These are phyloP conservation scores for Pyrus communis DNA, from an alignment of 306 rosid genomes.

Conservation along the genomic window DNA sequence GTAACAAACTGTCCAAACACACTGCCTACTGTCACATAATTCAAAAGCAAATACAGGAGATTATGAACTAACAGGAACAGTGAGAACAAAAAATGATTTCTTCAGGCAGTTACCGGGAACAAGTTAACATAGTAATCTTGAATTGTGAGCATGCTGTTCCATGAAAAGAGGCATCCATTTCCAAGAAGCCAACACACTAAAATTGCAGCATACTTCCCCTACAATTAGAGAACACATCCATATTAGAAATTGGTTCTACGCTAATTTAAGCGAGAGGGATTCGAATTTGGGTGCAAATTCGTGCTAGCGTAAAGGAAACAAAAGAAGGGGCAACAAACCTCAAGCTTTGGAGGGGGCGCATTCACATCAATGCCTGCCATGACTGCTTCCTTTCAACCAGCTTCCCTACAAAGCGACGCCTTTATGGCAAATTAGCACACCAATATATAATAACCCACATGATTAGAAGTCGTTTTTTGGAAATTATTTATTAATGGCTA, in stretches of 20 bases:
- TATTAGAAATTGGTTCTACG: background rate
- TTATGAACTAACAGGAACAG: background rate
- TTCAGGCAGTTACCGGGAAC: slow-evolving; percentile 58
- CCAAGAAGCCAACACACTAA: slow-evolving; percentile 84
- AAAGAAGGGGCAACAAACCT: slow-evolving; percentile 36
- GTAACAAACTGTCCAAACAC: background rate
- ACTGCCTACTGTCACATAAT: background rate
- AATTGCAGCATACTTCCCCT: slow-evolving; percentile 64
- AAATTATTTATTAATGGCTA: background rate
- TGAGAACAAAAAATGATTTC: background rate
- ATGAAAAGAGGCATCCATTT: slow-evolving; percentile 72
- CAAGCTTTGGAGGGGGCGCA: slow-evolving; percentile 31
- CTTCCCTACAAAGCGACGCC: background rate
- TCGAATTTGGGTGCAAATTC: background rate
- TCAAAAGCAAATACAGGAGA: background rate
- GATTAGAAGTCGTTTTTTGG: background rate
- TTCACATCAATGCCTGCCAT: slow-evolving; percentile 24
- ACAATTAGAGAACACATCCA: background rate
- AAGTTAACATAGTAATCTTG: slow-evolving; percentile 62
- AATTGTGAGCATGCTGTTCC: slow-evolving; percentile 94
- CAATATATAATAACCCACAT: background rate
- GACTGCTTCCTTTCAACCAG: slow-evolving; percentile 21
- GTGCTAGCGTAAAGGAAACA: background rate
- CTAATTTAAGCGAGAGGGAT: background rate
- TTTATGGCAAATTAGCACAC: background rate